Base-by-base conservation (phyloP, 2,329 filamentous ascomycete species). In the Sporothrix sp. region DNA sequence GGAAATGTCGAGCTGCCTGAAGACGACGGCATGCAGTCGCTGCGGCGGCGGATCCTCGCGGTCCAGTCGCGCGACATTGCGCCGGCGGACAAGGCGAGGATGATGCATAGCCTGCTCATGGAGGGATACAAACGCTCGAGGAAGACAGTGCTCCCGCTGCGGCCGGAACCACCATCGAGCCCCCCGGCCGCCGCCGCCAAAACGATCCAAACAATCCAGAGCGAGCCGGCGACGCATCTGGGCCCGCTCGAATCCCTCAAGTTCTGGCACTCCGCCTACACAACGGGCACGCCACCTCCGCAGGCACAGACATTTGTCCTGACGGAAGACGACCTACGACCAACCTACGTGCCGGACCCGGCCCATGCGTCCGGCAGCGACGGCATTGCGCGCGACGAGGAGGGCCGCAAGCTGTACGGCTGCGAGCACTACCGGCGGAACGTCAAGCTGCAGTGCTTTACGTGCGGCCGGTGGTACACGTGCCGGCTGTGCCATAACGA, bases 351-450 rank as follows among this genome's bases (percentile, higher is more conserved):
- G 14, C 79, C 55, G 2, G 25, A 44, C 16, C 8, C 23, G n/a
- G 21, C 20, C 35, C 72, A 76, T 28, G 16, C 14, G 3, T 30
- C 38, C 2, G 35, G 45, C 14, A 21, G 75, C 36, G 65, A 55
- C 63, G 67, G 27, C 51, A 65, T 64, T 64, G 65, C 55, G 64
- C 66, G 28, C 28, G 65, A 67, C 21, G 58, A 62, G 14, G 56
- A 52, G 2, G 57, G 43, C 6, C 39, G 36, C 7, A 49, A 21
- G 30, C 69, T 73, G 27, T 68, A 96, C 5, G 93, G 93, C 1
- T 98, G 93, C 65, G 75, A 84, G 60, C 93, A 98, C 67, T 98
- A 98, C 66, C 87, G 87, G 62, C 82, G 93, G 56, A 97, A 97
- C 60, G 88, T 98, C 59, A 97, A 97, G 66, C 71, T 97, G 30